A percentile compares a stretch with the other conserved stretches of the same genome.
phyloP scores from a whole-genome alignment of 202 grass and related monocot species.

The Dendrocalamus latiflorus region DNA sequence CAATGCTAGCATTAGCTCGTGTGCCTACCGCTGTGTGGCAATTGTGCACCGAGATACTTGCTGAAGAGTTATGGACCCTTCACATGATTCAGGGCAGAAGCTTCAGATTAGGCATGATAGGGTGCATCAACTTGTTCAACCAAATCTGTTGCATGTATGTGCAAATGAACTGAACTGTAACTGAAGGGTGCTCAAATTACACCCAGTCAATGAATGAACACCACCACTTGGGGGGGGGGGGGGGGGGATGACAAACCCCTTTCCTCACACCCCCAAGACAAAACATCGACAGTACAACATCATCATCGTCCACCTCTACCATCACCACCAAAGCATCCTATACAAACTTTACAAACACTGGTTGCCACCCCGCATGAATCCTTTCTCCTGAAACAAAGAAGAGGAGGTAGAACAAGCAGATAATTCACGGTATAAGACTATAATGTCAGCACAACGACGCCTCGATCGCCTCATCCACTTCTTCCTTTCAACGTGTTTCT shows the following conservation, averaged over 20 bases:
- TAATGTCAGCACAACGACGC: slow-evolving; percentile 22
- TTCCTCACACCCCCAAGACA: slow-evolving; percentile 21
- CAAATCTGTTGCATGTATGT: slow-evolving; percentile 29
- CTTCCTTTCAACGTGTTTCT: slow-evolving; percentile 1
- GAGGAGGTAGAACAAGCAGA: slow-evolving; percentile 38
- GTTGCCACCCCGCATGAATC: slow-evolving; percentile 35
- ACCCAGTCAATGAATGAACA: slow-evolving; percentile 64
- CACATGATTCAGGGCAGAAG: not conserved
- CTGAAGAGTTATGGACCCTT: not conserved
- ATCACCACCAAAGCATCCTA: slow-evolving; percentile 56
- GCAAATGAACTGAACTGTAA: slow-evolving; percentile 32
- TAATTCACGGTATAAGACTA: slow-evolving; percentile 47
- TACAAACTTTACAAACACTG: slow-evolving; percentile 88
- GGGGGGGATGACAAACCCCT: too few relatives aligned
- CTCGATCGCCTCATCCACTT: slow-evolving; percentile 29
- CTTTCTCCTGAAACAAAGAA: slow-evolving; percentile 47
- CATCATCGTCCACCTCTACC: slow-evolving; percentile 30
- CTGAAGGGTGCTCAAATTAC: slow-evolving; percentile 55
- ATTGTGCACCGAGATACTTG: not conserved
- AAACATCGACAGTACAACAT: slow-evolving; percentile 28
- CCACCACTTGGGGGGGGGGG: not conserved
- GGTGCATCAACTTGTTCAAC: not conserved
- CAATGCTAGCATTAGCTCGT: too few relatives aligned
- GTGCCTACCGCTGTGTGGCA: too few relatives aligned
- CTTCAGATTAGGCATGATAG: not conserved